phyloP scores from a whole-genome alignment of 139 green algal species.

The Chlorella sorokiniana region DNA sequence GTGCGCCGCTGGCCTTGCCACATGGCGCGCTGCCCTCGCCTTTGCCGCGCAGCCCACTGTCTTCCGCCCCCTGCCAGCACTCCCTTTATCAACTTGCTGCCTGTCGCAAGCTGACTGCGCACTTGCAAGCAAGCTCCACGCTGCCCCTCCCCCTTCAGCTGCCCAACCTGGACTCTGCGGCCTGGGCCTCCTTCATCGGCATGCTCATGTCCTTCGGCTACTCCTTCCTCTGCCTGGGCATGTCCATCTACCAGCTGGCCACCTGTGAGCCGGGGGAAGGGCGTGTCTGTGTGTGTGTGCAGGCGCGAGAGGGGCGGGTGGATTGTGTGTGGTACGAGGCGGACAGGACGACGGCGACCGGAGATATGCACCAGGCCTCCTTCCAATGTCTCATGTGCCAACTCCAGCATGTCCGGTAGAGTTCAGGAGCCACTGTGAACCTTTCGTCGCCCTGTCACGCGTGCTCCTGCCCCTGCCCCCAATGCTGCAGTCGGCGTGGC shows the following conservation, averaged over 20 bases:
- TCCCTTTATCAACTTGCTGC: not conserved
- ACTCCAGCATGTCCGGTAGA: too few species aligned
- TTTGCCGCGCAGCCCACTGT: not conserved
- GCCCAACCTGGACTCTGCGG: slow-evolving; percentile 45
- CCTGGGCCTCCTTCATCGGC: slow-evolving; percentile 40
- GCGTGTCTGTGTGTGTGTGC: too few species aligned
- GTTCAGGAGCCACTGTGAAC: too few species aligned
- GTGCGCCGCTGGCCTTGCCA: too few species aligned
- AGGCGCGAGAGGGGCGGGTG: too few species aligned
- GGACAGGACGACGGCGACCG: too few species aligned
- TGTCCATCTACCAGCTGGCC: slow-evolving; percentile 42
- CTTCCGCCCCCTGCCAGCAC: not conserved
- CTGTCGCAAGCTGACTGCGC: too few species aligned
- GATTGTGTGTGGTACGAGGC: too few species aligned
- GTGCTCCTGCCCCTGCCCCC: not conserved
- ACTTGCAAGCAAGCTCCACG: too few species aligned
- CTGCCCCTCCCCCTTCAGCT: slow-evolving; percentile 7
- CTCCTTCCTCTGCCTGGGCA: slow-evolving; percentile 53
- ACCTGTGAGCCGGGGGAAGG: slow-evolving; percentile 19
- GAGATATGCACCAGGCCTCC: too few species aligned
- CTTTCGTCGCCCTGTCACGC: not conserved
- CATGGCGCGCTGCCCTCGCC: too few species aligned
- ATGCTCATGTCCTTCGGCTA: slow-evolving; percentile 49
- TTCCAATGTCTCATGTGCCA: too few species aligned
- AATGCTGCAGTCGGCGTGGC: not conserved